These are phyloP conservation scores for Aspergillus mulundensis DNA, from an alignment of 495 filamentous ascomycete genomes.

Conservation along the genomic window DNA sequence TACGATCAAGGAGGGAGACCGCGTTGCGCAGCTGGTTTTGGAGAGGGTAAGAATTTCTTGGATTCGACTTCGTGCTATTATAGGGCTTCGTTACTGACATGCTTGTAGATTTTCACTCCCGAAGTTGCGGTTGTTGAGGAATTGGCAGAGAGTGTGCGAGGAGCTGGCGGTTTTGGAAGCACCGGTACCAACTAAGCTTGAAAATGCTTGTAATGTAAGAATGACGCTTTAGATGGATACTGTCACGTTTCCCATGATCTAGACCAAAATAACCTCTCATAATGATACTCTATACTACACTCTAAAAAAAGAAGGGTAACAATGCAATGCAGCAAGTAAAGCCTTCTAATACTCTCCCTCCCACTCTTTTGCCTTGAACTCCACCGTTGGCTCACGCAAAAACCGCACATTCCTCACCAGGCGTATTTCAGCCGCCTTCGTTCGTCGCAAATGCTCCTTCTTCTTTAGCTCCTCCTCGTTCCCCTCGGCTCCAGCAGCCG, in stretches of 20 bases:
- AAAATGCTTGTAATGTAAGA: not conserved
- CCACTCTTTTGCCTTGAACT: constrained; percentile 38
- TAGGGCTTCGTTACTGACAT: constrained; percentile 3
- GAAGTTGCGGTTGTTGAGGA: constrained; percentile 83
- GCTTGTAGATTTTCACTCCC: constrained; percentile 72
- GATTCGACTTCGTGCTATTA: too few relatives aligned
- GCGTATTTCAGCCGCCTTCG: constrained; percentile 75
- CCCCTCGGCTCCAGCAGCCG: constrained; percentile 23
- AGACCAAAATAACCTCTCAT: not conserved
- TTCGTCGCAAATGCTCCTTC: constrained; percentile 60
- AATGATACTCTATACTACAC: not conserved
- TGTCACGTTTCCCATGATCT: not conserved
- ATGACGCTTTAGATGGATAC: not conserved
- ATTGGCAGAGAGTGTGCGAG: constrained; percentile 85
- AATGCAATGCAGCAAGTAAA: not conserved
- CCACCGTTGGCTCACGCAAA: constrained; percentile 55
- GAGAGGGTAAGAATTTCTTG: constrained; percentile 55
- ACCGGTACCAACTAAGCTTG: constrained; percentile 52
- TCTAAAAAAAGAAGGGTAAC: not conserved
- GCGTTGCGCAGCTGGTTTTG: constrained; percentile 87
- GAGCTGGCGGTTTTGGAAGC: constrained; percentile 90
- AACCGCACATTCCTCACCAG: constrained; percentile 67
- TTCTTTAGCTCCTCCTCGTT: constrained; percentile 49
- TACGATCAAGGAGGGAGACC: constrained; percentile 75
- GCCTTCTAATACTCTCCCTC: constrained; percentile 14